phyloP scores from a whole-genome alignment of 768 basidiomycete species.

The Auriscalpium orientale region DNA sequence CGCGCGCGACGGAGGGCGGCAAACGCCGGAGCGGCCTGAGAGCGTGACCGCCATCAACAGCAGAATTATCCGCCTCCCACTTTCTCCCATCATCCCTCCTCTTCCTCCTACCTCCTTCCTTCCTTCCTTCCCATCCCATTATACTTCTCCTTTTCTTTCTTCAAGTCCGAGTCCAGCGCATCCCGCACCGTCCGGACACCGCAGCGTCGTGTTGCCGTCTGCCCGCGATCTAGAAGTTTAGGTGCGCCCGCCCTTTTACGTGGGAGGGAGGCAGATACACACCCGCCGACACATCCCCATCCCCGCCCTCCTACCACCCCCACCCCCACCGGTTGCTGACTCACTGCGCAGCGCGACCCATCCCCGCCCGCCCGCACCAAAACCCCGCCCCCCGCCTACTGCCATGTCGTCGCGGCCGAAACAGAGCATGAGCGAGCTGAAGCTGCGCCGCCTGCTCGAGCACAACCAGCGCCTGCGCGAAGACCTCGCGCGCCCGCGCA shows the following conservation, averaged over 20 bases:
- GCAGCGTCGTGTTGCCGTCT: too few relatives aligned
- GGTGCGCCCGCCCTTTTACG: too few relatives aligned
- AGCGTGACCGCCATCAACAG: not conserved
- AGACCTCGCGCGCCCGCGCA: constrained; percentile 63
- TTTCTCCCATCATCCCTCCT: not conserved
- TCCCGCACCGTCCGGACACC: too few relatives aligned
- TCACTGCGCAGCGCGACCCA: not conserved
- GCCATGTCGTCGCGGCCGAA: constrained; percentile 55
- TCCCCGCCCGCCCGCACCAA: not conserved
- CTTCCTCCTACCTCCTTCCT: not conserved
- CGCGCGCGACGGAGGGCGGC: too few relatives aligned
- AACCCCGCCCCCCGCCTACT: not conserved
- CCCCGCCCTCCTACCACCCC: too few relatives aligned
- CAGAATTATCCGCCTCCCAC: not conserved
- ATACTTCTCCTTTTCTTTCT: too few relatives aligned
- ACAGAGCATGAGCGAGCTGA: constrained; percentile 78
- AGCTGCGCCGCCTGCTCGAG: constrained; percentile 66
- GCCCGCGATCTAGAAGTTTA: too few relatives aligned
- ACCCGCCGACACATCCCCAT: too few relatives aligned
- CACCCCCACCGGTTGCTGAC: too few relatives aligned
- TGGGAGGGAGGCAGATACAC: too few relatives aligned
- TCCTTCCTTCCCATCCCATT: not conserved
- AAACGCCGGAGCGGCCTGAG: not conserved
- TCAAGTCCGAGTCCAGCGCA: too few relatives aligned
- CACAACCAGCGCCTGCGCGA: constrained; percentile 69